These are phyloP conservation scores for Fusarium sp. DNA, from an alignment of 2,329 filamentous ascomycete genomes.

Conservation along the genomic window DNA sequence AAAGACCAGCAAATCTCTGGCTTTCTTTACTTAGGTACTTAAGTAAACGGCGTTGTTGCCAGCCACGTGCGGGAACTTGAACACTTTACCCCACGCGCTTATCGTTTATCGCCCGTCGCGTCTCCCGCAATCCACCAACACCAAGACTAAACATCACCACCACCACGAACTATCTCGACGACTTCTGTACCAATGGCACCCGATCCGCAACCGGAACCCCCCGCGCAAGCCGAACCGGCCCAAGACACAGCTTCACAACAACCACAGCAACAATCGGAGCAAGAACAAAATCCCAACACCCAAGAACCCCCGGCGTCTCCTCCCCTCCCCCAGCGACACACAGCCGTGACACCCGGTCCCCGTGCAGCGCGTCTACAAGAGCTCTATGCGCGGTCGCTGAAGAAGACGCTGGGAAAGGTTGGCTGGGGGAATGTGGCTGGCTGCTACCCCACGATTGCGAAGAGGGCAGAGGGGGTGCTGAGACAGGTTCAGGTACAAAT, in stretches of 20 bases:
- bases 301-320: constrained; percentile 52
- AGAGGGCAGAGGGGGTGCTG: constrained; percentile 64
- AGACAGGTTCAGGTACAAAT: constrained; percentile 69
- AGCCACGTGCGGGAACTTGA: constrained; percentile 39
- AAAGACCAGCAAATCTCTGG: constrained; percentile 4
- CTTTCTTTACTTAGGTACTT: neutral
- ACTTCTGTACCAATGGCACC: constrained; percentile 37
- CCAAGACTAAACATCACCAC: neutral
- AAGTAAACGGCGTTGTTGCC: neutral
- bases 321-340: constrained; percentile 59
- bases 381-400: constrained; percentile 66
- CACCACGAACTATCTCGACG: neutral
- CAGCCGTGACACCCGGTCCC: constrained; percentile 65
- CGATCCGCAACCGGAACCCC: constrained; percentile 22
- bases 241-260: constrained; percentile 15
- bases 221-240: constrained; percentile 1
- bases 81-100: constrained; percentile 39
- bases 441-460: constrained; percentile 73
- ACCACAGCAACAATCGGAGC: constrained; percentile 19
- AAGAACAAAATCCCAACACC: neutral
- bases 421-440: constrained; percentile 69
- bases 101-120: constrained; percentile 39
- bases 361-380: constrained; percentile 68
- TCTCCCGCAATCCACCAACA: constrained; percentile 29
- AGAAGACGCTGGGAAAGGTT: constrained; percentile 68